Conservation (phyloP, 352 stramenopile species). For the Globisporangium middletonii region DNA sequence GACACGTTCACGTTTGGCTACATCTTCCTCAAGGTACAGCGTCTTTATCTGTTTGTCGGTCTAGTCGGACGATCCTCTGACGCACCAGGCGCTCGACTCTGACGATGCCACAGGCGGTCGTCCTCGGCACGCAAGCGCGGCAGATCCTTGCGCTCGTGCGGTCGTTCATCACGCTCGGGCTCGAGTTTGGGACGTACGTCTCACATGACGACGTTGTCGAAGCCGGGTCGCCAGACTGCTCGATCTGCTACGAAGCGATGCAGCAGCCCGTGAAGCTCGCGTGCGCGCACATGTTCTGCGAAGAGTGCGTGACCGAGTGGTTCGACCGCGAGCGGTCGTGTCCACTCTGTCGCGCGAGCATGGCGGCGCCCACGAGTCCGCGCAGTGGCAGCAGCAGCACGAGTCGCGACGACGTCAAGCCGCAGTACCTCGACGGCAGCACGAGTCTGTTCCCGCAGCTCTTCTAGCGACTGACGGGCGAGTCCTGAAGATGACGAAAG, state of each 20-base stretch:
- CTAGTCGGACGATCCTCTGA: not conserved
- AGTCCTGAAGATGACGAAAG: not conserved
- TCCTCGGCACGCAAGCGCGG: conserved; percentile 47
- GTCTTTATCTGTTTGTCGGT: not conserved
- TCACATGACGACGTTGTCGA: conserved; percentile 51
- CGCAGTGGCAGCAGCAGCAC: conserved; percentile 12
- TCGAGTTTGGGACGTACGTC: conserved; percentile 72
- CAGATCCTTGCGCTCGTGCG: conserved; percentile 40
- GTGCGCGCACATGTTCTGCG: conserved; percentile 81
- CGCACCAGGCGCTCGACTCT: too few species aligned
- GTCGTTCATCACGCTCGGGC: conserved; percentile 50
- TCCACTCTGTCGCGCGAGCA: conserved; percentile 59
- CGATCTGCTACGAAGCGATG: conserved; percentile 82
- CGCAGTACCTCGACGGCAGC: conserved; percentile 69
- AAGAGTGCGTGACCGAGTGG: conserved; percentile 81
- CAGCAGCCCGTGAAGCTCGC: conserved; percentile 60
- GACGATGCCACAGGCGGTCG: conserved; percentile 27
- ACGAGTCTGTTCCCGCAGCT: conserved; percentile 75
- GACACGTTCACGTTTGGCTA: conserved; percentile 74
- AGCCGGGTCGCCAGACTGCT: conserved; percentile 60
- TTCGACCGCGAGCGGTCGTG: conserved; percentile 82
- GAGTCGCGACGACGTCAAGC: conserved; percentile 30
- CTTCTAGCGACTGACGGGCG: conserved; percentile 3
- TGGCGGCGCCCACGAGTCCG: conserved; percentile 15
- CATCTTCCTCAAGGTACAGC: conserved; percentile 62